phyloP scores from a whole-genome alignment of 2,329 filamentous ascomycete genomes.

The Ilyonectria sp. region DNA sequence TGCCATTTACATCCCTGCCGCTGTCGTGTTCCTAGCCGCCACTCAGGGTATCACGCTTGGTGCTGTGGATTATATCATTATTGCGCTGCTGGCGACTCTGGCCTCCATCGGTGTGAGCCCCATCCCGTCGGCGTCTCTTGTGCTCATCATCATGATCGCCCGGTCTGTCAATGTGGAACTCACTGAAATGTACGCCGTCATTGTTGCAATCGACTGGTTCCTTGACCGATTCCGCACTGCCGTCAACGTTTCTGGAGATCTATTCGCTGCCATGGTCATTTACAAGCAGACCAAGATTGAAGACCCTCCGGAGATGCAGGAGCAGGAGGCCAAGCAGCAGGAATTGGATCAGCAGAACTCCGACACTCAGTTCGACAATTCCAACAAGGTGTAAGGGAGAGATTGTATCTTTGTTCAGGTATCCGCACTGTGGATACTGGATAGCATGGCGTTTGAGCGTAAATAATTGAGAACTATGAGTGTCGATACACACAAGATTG shows the following conservation, averaged over 20 bases:
- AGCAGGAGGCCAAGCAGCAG: conserved; percentile 34
- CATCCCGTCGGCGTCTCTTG: conserved; percentile 66
- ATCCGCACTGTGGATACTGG: conserved; percentile 1
- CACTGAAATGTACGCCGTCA: conserved; percentile 66
- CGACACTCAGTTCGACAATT: conserved; percentile 7
- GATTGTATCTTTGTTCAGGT: neutral
- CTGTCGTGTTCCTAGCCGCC: conserved; percentile 66
- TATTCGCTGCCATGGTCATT: conserved; percentile 53
- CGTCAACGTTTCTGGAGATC: conserved; percentile 66
- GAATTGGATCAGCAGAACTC: conserved; percentile 25
- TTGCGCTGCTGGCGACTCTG: conserved; percentile 64
- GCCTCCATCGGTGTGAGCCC: conserved; percentile 69
- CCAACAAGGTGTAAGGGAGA: conserved; percentile 40
- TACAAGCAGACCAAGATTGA: conserved; percentile 46
- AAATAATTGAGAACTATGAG: conserved; percentile 8
- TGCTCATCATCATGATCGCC: conserved; percentile 67
- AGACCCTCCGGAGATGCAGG: conserved; percentile 38
- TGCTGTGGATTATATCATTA: conserved; percentile 63
- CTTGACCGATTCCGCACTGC: conserved; percentile 69
- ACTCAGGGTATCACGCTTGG: conserved; percentile 63
- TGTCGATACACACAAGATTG: too few relatives aligned
- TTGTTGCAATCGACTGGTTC: conserved; percentile 70
- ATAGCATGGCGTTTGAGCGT: conserved; percentile 30
- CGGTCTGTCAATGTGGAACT: conserved; percentile 60
- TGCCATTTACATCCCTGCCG: conserved; percentile 69